Percentiles rank a stretch among this genome's conserved stretches.
These are phyloP conservation scores for Cytospora paraplurivora DNA, from an alignment of 2,329 filamentous ascomycete genomes.

Conservation along the genomic window DNA sequence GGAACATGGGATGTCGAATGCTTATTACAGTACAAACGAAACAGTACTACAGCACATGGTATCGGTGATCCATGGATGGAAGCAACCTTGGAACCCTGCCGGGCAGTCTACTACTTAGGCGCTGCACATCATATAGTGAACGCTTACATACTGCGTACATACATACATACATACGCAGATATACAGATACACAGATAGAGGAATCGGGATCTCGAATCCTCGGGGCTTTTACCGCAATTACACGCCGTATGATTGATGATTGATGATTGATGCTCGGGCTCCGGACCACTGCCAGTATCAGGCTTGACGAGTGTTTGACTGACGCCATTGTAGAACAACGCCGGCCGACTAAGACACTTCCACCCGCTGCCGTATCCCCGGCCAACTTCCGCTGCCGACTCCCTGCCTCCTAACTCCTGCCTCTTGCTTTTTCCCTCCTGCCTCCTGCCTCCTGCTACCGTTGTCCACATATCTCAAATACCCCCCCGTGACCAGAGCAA, in stretches of 20 bases:
- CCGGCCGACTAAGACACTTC: background rate
- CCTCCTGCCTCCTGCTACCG: background rate
- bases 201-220: background rate
- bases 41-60: too few relatives aligned
- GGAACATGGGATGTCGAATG: background rate
- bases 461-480: too few relatives aligned
- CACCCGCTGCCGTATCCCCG: slow-evolving; percentile 2
- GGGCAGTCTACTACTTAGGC: background rate
- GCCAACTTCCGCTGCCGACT: slow-evolving; percentile 1
- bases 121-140: background rate
- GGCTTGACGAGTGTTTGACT: background rate
- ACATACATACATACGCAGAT: too few relatives aligned
- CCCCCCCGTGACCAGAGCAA: too few relatives aligned
- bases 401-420: background rate
- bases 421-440: background rate
- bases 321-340: background rate
- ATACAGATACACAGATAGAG: too few relatives aligned
- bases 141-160: background rate
- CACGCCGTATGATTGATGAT: background rate
- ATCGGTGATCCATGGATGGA: too few relatives aligned
- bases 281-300: background rate
- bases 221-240: background rate
- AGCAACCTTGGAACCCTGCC: background rate
- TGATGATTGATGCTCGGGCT: background rate
- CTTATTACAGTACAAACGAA: too few relatives aligned